phyloP scores from a whole-genome alignment of 176 grass and related monocot species.

The Aegilops speltoides region DNA sequence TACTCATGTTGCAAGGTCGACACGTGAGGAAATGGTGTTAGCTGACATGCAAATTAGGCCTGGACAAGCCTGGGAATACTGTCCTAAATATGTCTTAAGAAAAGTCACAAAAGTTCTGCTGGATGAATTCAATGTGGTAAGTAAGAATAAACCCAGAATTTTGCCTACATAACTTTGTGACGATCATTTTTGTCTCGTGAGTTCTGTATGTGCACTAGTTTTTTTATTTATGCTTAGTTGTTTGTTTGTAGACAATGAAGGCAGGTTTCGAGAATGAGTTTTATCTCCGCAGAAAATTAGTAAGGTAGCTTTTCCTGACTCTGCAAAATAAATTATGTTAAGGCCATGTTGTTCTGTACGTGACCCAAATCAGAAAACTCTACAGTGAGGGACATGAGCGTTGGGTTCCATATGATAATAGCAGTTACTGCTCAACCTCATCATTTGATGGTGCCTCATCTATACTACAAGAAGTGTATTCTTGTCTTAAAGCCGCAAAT shows the following conservation, averaged over 20 bases:
- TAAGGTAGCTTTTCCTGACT: conserved; percentile 50
- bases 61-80: conserved; percentile 87
- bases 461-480: conserved; percentile 79
- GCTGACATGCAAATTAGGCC: conserved; percentile 90
- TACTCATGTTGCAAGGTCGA: conserved; percentile 54
- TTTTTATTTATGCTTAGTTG: conserved; percentile 22
- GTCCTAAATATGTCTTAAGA: conserved; percentile 77
- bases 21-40: conserved; percentile 89
- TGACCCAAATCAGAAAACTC: conserved; percentile 25
- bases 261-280: conserved; percentile 99
- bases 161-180: background rate
- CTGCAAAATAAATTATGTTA: background rate
- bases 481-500: conserved; percentile 58
- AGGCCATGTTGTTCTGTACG: background rate
- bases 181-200: background rate
- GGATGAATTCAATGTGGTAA: conserved; percentile 91
- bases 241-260: conserved; percentile 71
- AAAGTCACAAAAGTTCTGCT: conserved; percentile 68
- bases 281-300: conserved; percentile 77
- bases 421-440: conserved; percentile 77
- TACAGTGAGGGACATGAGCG: conserved; percentile 76
- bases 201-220: conserved; percentile 5
- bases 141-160: conserved; percentile 40
- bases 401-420: conserved; percentile 79
- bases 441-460: conserved; percentile 78